Evolutionary conservation across 148 eudicot species (phyloP), one percentile per base, ranked within the genome.

Genomic region (Limonium bicolor): DNA sequence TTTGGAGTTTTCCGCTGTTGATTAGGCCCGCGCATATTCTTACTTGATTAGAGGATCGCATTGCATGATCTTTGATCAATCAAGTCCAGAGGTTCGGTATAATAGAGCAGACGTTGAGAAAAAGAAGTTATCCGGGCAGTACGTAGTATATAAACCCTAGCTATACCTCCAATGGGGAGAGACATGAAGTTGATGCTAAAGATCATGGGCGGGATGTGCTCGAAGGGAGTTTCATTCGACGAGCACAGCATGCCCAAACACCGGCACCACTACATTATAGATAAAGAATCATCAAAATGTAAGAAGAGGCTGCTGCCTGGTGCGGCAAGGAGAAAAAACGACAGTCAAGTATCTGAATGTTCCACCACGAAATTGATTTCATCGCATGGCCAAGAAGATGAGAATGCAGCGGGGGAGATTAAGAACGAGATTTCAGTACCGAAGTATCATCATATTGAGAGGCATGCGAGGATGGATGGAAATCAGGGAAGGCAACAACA

Each of bases 201-300:
- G 36, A 58, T 50, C 7, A 76, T 76, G 82, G 82, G 82, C 54
- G 67, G 82, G 62, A 59, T 77, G 56, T 71, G 78, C 63, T 71
- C 86, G 7, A 78, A 74, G 60, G 86, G 86, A 23, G 47, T 48
- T 47, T 59, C 72, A 21, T 42, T 35, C 38, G 31, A 49, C 9
- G 56, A 64, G 30, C 32, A 36, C 52, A 64, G 30, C 32, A 36
- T 56, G 55, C 36, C 19, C 29, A 42, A 42, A 59, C n/a, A n/a
- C n/a, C n/a, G n/a, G n/a, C n/a, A 39, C 6, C 49, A 48, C 33
- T 17, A 41, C 32, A 41, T 8, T 22, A 51, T 51, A 28, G 59
- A 61, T 12, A 67, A 35, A 23, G 48, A 49, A 46, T 23, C 56
- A 3, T n/a, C 50, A 46, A 39, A 63, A 78, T 55, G 81, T 69